Conservation (phyloP, 371 early-diverging fungal genomes). For the Mortierella sp. region DNA sequence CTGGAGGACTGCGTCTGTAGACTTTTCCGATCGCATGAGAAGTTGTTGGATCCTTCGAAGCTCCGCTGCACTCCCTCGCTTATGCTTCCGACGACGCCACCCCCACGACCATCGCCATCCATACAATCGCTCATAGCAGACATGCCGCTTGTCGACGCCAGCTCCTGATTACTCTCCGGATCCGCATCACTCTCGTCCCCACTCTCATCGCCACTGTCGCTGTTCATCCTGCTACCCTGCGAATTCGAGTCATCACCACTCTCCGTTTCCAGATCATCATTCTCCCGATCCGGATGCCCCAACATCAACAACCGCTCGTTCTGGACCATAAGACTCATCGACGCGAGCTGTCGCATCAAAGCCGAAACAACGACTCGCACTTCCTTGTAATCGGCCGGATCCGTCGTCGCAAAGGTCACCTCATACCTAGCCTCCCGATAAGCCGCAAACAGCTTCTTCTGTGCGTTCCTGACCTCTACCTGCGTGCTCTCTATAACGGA, state of each 20-base stretch:
- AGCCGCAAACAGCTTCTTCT: slow-evolving; percentile 44
- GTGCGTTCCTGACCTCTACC: slow-evolving; percentile 39
- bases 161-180: background rate
- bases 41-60: slow-evolving; percentile 45
- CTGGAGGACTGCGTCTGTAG: slow-evolving; percentile 29
- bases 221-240: background rate
- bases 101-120: background rate
- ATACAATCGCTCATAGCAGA: background rate
- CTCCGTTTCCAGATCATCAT: slow-evolving; percentile 34
- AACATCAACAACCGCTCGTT: slow-evolving; percentile 51
- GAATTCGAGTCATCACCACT: slow-evolving; percentile 18
- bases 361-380: slow-evolving; percentile 39
- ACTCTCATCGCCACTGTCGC: background rate
- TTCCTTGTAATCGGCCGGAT: slow-evolving; percentile 55
- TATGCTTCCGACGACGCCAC: background rate
- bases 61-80: slow-evolving; percentile 44
- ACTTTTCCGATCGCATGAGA: slow-evolving; percentile 42
- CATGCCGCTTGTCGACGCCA: background rate
- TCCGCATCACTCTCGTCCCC: slow-evolving; percentile 13
- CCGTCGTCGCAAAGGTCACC: slow-evolving; percentile 43
- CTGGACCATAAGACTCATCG: slow-evolving; percentile 54
- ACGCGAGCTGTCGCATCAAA: slow-evolving; percentile 50
- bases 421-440: slow-evolving; percentile 54
- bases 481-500: slow-evolving; percentile 42
- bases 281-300: slow-evolving; percentile 43